Evolutionary conservation across 2,329 filamentous ascomycete genomes (phyloP), one percentile per base, ranked within the genome.

Genomic region (Neonectria neomacrospora): DNA sequence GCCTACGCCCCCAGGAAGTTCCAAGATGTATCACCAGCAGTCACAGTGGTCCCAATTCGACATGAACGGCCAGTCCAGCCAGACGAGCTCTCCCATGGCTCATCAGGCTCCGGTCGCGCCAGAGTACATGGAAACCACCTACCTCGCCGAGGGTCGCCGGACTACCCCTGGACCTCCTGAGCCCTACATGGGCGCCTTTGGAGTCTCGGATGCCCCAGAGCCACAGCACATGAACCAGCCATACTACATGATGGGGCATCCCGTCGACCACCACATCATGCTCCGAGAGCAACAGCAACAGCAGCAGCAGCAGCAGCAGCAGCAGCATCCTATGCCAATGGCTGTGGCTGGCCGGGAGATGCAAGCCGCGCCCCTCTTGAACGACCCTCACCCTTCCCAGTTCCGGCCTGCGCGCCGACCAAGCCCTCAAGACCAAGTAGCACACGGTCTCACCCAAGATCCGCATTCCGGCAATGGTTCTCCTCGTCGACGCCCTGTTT

Each of bases 1-100:
- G 56, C 82, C 80, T 37, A 83, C 82, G 10, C 83, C 84, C 45
- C 81, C 83, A n/a, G 77, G 76, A 44, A 80, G 79, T 34, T 80
- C 82, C 61, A 82, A 78, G 56, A 80, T 85, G 77, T 82, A 82
- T 59, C 71, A 75, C 28, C 71, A 76, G 32, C 85, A 80, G 23
- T 26, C 23, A 79, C 72, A 72, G 65, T 61, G 77, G 62, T 60
- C 67, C 58, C 63, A 69, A 32, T 83, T 84, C 67, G 78, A 81
- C 41, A 74, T 84, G 57, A 78, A 77, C 65, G 74, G 79, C 53
- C 74, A 79, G 23, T 76, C 76, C 30, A 81, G 78, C 61, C 80
- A 83, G 56, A 74, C 79, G 20, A 78, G 78, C 22, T 83, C 83
- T n/a, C 81, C 83, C 7, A 80, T 85, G 77, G 69, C 78, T 28